Conservation (phyloP, 768 basidiomycete genomes). For the Hygrophorus russula region DNA sequence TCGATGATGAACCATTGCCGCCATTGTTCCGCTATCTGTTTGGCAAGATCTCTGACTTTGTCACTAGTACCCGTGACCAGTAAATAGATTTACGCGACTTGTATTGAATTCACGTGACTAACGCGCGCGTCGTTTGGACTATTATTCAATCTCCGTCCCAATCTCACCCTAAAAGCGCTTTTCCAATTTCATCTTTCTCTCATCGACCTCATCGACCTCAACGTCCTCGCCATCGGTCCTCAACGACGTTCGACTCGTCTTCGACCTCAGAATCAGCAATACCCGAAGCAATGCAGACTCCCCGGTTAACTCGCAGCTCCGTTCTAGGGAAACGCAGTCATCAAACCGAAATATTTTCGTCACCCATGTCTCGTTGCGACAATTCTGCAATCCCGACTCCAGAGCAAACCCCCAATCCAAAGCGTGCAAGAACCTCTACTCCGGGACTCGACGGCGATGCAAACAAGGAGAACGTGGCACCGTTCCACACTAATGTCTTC, state of each 20-base stretch:
- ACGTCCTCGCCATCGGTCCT: no score
- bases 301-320: slow-evolving; percentile 31
- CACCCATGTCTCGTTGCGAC: slow-evolving; percentile 4
- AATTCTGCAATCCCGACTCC: slow-evolving; percentile 27
- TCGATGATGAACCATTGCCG: neutral
- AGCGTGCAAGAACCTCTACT: slow-evolving; percentile 45
- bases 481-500: slow-evolving; percentile 30
- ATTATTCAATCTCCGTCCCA: no score
- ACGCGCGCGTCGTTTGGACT: no score
- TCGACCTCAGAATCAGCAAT: neutral
- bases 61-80: neutral
- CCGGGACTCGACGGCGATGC: slow-evolving; percentile 38
- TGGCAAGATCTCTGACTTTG: neutral
- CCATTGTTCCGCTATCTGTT: neutral
- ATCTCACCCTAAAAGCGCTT: no score
- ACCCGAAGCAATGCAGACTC: slow-evolving; percentile 26
- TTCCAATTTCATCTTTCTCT: no score
- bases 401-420: slow-evolving; percentile 51
- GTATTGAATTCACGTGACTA: no score
- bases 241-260: no score
- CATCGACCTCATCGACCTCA: no score
- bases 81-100: no score
- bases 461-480: slow-evolving; percentile 78
- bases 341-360: slow-evolving; percentile 19
- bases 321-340: slow-evolving; percentile 43